These are phyloP conservation scores for Pseudovirgaria hyperparasitica DNA, from an alignment of 2,329 filamentous ascomycete species.

Conservation along the genomic window DNA sequence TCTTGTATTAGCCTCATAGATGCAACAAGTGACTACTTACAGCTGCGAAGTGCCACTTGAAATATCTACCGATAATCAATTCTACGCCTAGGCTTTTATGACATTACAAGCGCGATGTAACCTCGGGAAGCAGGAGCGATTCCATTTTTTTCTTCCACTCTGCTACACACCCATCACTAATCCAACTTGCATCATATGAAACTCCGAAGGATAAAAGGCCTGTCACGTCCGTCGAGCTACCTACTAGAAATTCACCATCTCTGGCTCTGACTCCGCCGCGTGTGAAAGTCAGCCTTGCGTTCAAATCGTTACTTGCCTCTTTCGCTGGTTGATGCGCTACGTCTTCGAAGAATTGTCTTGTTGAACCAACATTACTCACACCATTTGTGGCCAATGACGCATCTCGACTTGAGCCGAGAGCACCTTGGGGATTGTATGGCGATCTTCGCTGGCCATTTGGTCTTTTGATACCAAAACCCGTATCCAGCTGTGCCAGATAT, in stretches of 20 bases:
- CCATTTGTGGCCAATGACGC: conserved; percentile 30
- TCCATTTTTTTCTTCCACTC: conserved; percentile 19
- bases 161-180: conserved; percentile 17
- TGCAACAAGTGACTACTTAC: too few relatives aligned
- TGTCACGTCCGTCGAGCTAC: conserved; percentile 24
- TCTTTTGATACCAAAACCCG: conserved; percentile 20
- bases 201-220: conserved; percentile 25
- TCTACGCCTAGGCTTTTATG: too few relatives aligned
- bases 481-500: conserved; percentile 30
- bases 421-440: conserved; percentile 25
- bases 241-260: conserved; percentile 34
- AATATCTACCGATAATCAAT: too few relatives aligned
- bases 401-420: conserved; percentile 17
- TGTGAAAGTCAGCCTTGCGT: conserved; percentile 24
- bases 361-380: conserved; percentile 29
- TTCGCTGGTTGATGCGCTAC: conserved; percentile 13
- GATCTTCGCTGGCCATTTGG: conserved; percentile 18
- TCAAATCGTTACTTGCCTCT: conserved; percentile 23
- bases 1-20: too few relatives aligned
- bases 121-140: conserved; percentile 15
- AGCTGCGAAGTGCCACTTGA: too few relatives aligned
- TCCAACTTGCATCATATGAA: conserved; percentile 28
- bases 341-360: conserved; percentile 20
- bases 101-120: conserved; percentile 10
- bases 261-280: conserved; percentile 29